phyloP scores from a whole-genome alignment of 192 early-diverging fungal species.

The Coemansia guatemalensis region DNA sequence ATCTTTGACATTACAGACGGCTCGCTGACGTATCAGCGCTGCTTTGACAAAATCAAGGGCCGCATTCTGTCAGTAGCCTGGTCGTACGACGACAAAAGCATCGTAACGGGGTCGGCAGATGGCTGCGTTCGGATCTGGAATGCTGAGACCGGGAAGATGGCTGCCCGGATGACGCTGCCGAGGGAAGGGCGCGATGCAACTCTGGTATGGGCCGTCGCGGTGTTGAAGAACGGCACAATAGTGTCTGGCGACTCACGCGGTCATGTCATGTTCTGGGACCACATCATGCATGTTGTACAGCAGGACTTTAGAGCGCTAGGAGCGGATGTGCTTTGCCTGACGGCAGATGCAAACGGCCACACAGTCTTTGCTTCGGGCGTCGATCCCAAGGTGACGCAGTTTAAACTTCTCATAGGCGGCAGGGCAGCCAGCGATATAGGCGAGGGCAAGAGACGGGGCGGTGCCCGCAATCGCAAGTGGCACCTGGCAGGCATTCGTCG shows the following conservation, averaged over 20 bases:
- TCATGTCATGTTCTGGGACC: slow-evolving; percentile 88
- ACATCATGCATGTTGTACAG: slow-evolving; percentile 61
- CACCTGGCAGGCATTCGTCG: slow-evolving; percentile 79
- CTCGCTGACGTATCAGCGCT: slow-evolving; percentile 63
- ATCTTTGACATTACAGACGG: slow-evolving; percentile 83
- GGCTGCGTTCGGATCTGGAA: slow-evolving; percentile 74
- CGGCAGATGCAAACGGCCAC: slow-evolving; percentile 59
- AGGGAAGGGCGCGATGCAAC: slow-evolving; percentile 70
- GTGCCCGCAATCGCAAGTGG: slow-evolving; percentile 58
- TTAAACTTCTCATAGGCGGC: slow-evolving; percentile 50
- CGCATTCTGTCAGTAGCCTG: slow-evolving; percentile 88
- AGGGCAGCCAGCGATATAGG: slow-evolving; percentile 13
- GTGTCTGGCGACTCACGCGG: slow-evolving; percentile 92
- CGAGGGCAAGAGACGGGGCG: slow-evolving; percentile 7
- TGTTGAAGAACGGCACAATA: slow-evolving; percentile 69
- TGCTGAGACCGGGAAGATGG: slow-evolving; percentile 53
- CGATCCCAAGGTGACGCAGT: slow-evolving; percentile 82
- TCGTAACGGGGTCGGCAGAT: slow-evolving; percentile 85
- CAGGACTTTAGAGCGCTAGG: slow-evolving; percentile 73
- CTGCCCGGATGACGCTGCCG: slow-evolving; percentile 75
- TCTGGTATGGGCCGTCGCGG: slow-evolving; percentile 83
- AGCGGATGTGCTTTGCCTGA: slow-evolving; percentile 89
- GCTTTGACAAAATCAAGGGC: slow-evolving; percentile 62
- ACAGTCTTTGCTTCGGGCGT: slow-evolving; percentile 87
- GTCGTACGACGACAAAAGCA: slow-evolving; percentile 65